Base-by-base conservation (phyloP, 1,284 basidiomycete genomes). In the Malassezia obtusa region DNA sequence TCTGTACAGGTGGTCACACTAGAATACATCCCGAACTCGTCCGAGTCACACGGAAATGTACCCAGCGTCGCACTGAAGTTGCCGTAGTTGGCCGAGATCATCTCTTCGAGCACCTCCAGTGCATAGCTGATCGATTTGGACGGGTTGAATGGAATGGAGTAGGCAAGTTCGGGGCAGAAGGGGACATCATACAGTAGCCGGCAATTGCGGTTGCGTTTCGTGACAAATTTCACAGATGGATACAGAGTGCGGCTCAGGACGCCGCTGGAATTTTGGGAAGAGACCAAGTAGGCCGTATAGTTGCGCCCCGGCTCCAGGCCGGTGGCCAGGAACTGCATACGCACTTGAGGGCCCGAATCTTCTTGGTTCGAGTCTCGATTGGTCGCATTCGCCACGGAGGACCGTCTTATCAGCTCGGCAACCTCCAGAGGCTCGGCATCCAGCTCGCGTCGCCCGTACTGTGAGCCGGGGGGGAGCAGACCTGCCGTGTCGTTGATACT, bases 91-190 rank as follows among this genome's bases (percentile, higher is more conserved):
- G 70, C 64, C 2, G 50, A 41, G 26, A 77, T 56, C n/a, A 67
- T 64, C 6, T 52, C 26, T 46, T 74, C 61, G 58, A 75, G 70
- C 33, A 60, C 64, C 10, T 59, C 36, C 12, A 77, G 39, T 7
- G 76, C 72, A 5, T 55, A 35, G 2, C 37, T 21, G 1, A 68
- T 70, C 2, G 67, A 52, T 30, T 76, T 58, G 0, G 50, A 39
- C 1, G 65, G 64, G 5, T 68, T 66, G 12, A 75, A 58, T 0
- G 76, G 76, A 30, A 76, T 73, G n/a, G 76, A 63, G 52, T 77
- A 77, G 11, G 76, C 76, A 22, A 77, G 65, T 7, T 65, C 55
- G 1, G 76, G 76, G 52, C 76, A 77, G 49, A 75, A 75, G 4
- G 65, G 57, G 14, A 76, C 57, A 44, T 73, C 64, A 51, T 64